A percentile compares a stretch with the other conserved stretches of the same genome.
These are phyloP conservation scores for Hymenoscyphus albidus DNA, from an alignment of 2,329 filamentous ascomycete genomes.

Conservation along the genomic window DNA sequence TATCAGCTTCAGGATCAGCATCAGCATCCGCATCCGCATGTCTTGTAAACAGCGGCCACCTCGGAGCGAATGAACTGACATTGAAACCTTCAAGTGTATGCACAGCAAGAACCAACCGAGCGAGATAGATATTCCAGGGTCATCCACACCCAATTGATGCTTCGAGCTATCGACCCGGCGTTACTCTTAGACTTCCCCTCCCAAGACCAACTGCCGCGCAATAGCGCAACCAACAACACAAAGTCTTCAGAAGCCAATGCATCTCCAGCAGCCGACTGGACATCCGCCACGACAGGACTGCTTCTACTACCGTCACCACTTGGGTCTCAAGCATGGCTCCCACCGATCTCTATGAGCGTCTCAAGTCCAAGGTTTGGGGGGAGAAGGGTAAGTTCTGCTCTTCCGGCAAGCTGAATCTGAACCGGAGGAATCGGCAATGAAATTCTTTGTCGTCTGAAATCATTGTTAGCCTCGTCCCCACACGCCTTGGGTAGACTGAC, in stretches of 20 bases:
- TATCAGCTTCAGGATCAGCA: too few relatives aligned
- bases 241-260: conserved; percentile 9
- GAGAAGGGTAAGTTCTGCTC: conserved; percentile 25
- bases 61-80: conserved; percentile 4
- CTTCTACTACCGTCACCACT: background rate
- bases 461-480: conserved; percentile 7
- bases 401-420: background rate
- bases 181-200: background rate
- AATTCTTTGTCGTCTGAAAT: background rate
- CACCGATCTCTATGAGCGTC: conserved; percentile 23
- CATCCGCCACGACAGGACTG: background rate
- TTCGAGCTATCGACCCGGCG: too few relatives aligned
- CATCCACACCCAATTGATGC: conserved; percentile 5
- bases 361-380: conserved; percentile 27
- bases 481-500: conserved; percentile 6
- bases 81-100: conserved; percentile 7
- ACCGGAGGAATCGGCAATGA: background rate
- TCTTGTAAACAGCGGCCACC: conserved; percentile 8
- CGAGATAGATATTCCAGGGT: conserved; percentile 11
- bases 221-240: background rate
- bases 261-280: background rate
- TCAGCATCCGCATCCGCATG: background rate
- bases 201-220: conserved; percentile 5
- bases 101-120: conserved; percentile 12
- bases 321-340: conserved; percentile 26